Evolutionary conservation across 352 stramenopile species (phyloP).

Genomic region (Pythium grandisporangium): DNA sequence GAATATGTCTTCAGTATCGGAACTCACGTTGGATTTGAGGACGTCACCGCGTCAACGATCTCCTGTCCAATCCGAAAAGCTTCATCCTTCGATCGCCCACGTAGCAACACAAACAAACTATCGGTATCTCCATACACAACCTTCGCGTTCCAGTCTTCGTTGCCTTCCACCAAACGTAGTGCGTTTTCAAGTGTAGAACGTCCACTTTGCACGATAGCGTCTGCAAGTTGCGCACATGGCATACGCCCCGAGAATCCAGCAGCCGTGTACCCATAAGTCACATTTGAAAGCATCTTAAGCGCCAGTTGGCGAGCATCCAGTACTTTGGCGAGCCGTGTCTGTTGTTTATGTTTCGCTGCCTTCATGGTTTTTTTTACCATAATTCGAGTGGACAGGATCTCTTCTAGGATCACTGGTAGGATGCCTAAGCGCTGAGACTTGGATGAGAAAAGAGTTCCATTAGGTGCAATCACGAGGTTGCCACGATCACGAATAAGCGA

Average conservation of each 20-base stretch:
- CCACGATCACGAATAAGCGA: constrained; percentile 36
- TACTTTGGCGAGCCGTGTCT: constrained; percentile 53
- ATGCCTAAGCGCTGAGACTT: constrained; percentile 91
- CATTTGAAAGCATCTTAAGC: constrained; percentile 99
- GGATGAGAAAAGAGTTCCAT: constrained; percentile 94
- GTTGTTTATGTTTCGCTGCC: constrained; percentile 61
- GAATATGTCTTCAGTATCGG: neutral
- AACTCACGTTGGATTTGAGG: constrained; percentile 70
- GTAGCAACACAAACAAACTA: constrained; percentile 97
- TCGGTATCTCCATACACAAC: constrained; percentile 98
- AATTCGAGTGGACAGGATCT: constrained; percentile 93
- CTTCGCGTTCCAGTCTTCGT: constrained; percentile 73
- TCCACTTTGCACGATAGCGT: constrained; percentile 94
- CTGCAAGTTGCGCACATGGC: constrained; percentile 93
- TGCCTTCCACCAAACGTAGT: constrained; percentile 87
- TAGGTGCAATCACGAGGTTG: constrained; percentile 78
- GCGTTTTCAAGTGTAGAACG: constrained; percentile 91
- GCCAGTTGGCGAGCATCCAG: constrained; percentile 85
- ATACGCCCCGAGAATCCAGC: constrained; percentile 98
- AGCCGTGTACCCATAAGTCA: constrained; percentile 99
- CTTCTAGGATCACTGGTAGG: constrained; percentile 94
- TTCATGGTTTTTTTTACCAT: constrained; percentile 99
- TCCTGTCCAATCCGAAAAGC: constrained; percentile 93
- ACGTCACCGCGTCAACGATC: constrained; percentile 83
- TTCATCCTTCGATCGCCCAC: constrained; percentile 87